Evolutionary conservation across 1,139 yeast species (phyloP), one percentile per base, ranked within the genome.

Genomic region (Wickerhamiella infanticola): DNA sequence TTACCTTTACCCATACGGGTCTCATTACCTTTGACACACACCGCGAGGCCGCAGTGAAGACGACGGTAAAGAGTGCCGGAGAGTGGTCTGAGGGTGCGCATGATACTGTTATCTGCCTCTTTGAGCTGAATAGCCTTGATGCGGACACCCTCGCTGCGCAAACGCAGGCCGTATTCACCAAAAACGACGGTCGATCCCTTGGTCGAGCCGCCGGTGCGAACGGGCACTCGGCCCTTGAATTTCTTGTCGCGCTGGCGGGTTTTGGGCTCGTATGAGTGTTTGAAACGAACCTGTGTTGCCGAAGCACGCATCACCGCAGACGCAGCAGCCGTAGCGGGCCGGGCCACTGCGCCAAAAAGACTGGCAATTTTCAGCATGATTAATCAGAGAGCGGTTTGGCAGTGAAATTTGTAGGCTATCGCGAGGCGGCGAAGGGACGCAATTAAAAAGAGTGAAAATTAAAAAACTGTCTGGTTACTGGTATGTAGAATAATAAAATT

Each of bases 1-100:
- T 90, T 90, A 69, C 99, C 99, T 66, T 93, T 90, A 70, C 99
- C 99, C 99, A 90, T 90, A 79, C 99, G 90, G 23, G 96, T 85
- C 63, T 90, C 96, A 64, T 93, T 90, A 69, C 99, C 99, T 68
- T 90, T 90, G 48, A 84, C 77, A 66, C 96, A 88, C 24, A 90
- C 94, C 0, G 97, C 93, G 48, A 85, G 74, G 63, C 83, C 81
- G 43, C 95, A 82, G 43, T 80, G 77, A 51, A 88, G 71, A 58
- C 98, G 75, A 53, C 93, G 79, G 70, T 82, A 79, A 45, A 85
- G 69, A 55, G 75, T 69, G 42, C 79, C 79, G 39, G 78, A 75
- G 40, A 77, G 69, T 24, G 83, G 79, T 63, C 95, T 78, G 60
- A 86, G 78, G 50, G 78, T 79, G 65, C 94, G 75, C 75, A 77